Evolutionary conservation across 2,329 filamentous ascomycete species (phyloP).

Genomic region (Dryadomyces quercus-mongolicae): DNA sequence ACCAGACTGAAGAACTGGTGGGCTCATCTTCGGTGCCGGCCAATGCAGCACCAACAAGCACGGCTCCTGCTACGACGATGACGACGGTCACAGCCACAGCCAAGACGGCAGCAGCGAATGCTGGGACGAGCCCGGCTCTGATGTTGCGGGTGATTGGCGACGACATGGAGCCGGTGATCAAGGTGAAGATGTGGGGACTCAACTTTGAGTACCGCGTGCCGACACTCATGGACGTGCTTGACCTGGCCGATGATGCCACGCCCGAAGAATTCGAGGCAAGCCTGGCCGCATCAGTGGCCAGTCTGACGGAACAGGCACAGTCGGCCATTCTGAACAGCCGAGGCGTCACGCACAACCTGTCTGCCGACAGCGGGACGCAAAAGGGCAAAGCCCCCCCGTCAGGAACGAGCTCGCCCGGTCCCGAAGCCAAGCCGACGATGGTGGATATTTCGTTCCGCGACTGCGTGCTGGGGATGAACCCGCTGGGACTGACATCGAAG

Average conservation of each 20-base stretch:
- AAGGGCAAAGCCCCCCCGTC: too few relatives aligned
- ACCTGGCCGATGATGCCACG: constrained; percentile 53
- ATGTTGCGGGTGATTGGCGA: constrained; percentile 88
- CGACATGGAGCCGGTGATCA: constrained; percentile 84
- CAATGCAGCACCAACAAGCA: constrained; percentile 9
- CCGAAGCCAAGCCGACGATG: constrained; percentile 41
- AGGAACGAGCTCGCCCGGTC: neutral
- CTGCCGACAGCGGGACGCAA: neutral
- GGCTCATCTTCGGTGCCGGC: constrained; percentile 30
- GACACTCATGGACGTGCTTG: constrained; percentile 68
- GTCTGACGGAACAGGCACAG: constrained; percentile 54
- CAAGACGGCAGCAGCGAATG: neutral
- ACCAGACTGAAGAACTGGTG: constrained; percentile 59
- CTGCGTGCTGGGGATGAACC: constrained; percentile 76
- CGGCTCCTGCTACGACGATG: neutral
- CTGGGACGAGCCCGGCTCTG: constrained; percentile 39
- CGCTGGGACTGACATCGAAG: constrained; percentile 62
- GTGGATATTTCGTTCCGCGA: constrained; percentile 69
- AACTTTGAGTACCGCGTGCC: constrained; percentile 82
- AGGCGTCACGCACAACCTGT: constrained; percentile 9
- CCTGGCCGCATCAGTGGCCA: constrained; percentile 69
- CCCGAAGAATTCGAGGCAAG: constrained; percentile 63
- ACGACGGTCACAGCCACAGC: too few relatives aligned
- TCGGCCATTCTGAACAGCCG: constrained; percentile 24
- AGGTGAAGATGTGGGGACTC: constrained; percentile 74